Conservation (phyloP, 2,329 filamentous ascomycete species). For the Akanthomyces muscarius region DNA sequence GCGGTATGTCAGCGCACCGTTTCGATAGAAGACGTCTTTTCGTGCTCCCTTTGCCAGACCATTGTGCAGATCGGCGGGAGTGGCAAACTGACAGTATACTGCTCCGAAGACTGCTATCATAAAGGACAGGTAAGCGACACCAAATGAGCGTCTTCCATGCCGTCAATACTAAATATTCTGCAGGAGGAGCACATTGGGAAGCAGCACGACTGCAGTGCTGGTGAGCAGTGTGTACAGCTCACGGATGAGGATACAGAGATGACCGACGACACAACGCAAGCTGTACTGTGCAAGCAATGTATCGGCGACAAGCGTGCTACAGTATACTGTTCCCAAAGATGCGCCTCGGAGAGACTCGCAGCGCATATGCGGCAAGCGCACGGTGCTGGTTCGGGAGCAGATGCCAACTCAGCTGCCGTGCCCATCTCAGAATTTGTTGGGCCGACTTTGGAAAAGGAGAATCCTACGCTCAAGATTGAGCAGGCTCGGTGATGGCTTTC, state of each 20-base stretch:
- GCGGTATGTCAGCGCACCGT: conserved; percentile 34
- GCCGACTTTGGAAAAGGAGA: conserved; percentile 28
- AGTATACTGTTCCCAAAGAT: conserved; percentile 40
- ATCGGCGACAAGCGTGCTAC: conserved; percentile 34
- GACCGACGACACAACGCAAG: conserved; percentile 28
- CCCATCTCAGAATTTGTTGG: conserved; percentile 23
- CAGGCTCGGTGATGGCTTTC: neutral
- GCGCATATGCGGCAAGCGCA: conserved; percentile 35
- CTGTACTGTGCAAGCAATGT: conserved; percentile 42
- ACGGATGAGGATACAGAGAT: conserved; percentile 38
- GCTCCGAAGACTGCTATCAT: conserved; percentile 40
- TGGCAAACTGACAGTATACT: conserved; percentile 40
- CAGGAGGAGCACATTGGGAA: conserved; percentile 37
- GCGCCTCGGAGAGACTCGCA: conserved; percentile 40
- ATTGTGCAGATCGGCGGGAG: conserved; percentile 35
- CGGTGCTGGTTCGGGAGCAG: conserved; percentile 23
- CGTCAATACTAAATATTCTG: neutral
- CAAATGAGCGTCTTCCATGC: no score
- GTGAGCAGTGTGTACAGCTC: conserved; percentile 37
- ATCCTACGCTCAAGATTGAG: conserved; percentile 31
- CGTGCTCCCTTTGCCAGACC: conserved; percentile 45
- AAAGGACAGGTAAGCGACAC: conserved; percentile 37
- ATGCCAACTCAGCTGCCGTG: neutral
- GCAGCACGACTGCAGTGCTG: conserved; percentile 40
- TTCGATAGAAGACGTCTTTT: conserved; percentile 34